Base-by-base conservation (phyloP, 768 basidiomycete species). In the Lentinus tigrinus region DNA sequence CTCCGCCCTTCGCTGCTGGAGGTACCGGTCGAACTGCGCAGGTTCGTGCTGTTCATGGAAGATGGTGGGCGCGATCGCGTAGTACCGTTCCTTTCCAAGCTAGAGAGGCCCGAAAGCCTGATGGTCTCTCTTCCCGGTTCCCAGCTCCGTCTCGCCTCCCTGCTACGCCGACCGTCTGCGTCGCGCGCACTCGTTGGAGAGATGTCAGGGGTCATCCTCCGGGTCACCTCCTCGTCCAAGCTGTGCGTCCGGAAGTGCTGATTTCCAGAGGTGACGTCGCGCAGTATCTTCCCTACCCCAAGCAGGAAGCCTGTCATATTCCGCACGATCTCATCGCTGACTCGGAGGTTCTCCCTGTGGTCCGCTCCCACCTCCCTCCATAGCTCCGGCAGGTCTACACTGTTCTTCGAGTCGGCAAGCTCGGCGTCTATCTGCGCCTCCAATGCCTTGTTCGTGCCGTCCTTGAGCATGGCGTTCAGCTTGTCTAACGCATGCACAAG, bases 381-480 rank as follows among this genome's bases (percentile, higher is more conserved):
- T 27, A 91, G 72, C 53, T 85, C 83, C 11, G 75, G 78, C 24
- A 82, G 62, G 44, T 80, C 73, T 63, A 73, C 68, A 43, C 67
- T 66, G 13, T 60, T 63, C 11, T 63, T 67, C n/a, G 43, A 61
- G 53, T 76, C 79, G 34, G 79, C 82, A 2, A 93, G 84, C 68
- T 93, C 91, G 0, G 86, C 82, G 38, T 88, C 82, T 47, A 94
- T 87, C 71, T 91, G 88, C 53, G 82, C 78, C 61, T 91, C 88
- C 50, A 92, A 70, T 1, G 91, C 86, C 40, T 77, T 72, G 54
- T 77, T 73, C 14, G 83, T 85, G 2, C 81, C 83, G 1, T 71
- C 67, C 46, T 85, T 77, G 63, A 93, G 70, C 62, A 88, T 74
- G 51, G 65, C 78, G 63, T 90, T 89, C 54, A 94, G 72, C 60